A percentile compares a stretch with the other conserved stretches of the same genome.
phyloP scores from a whole-genome alignment of 164 flowering plant genomes.

The Taxillus chinensis region DNA sequence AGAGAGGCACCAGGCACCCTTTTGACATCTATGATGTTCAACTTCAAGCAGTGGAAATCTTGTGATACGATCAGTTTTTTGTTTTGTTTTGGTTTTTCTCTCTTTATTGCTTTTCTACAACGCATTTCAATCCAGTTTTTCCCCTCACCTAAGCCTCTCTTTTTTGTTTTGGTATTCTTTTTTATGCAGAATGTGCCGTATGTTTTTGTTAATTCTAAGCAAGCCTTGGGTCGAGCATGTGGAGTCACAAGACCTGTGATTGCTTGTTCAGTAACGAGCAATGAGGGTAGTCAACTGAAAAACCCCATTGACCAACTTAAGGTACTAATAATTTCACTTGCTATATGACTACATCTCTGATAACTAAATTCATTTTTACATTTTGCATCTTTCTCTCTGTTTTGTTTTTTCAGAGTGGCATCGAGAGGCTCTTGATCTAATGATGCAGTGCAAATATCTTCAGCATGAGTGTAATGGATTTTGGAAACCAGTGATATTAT shows the following conservation, averaged over 20 bases:
- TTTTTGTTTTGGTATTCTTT: not conserved
- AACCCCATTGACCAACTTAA: conserved; percentile 69
- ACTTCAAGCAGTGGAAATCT: no score
- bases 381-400: no score
- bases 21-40: no score
- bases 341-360: not conserved
- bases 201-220: conserved; percentile 71
- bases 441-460: not conserved
- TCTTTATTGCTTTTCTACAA: not conserved
- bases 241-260: conserved; percentile 86
- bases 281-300: conserved; percentile 84
- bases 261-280: conserved; percentile 78
- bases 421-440: not conserved
- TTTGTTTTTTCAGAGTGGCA: not conserved
- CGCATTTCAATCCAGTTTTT: no score
- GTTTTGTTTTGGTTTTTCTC: no score
- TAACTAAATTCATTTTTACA: no score
- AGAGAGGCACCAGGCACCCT: no score
- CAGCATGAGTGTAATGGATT: not conserved
- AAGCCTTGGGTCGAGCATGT: conserved; percentile 90
- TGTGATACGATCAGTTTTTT: no score
- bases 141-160: not conserved
- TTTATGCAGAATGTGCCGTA: conserved; percentile 77
- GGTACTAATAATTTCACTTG: conserved; percentile 18
- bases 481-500: no score